Base-by-base conservation (phyloP, 345 rosid genomes). In the Eucalyptus grandis region DNA sequence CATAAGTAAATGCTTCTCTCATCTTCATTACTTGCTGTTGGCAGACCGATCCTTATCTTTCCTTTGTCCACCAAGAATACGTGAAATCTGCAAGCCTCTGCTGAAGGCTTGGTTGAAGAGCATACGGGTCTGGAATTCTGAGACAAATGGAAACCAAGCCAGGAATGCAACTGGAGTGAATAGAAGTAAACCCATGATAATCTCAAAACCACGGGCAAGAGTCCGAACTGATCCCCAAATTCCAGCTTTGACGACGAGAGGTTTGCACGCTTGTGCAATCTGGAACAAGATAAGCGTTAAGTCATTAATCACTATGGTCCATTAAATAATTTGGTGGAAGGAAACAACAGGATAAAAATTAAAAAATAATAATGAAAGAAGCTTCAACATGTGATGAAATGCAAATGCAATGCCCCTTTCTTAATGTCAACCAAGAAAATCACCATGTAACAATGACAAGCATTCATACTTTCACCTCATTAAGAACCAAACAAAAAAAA, bases 71-170 rank as follows among this genome's bases (percentile, higher is more conserved):
- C 99, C 99, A 14, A 98, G 98, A 93, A 98, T 95, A 89, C 99
- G 99, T 15, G 99, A 98, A 92, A 98, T 98, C 92, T 98, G 99
- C 89, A 98, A 94, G 91, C 99, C 99, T 96, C 99, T 94, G 90
- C 99, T 98, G 92, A 98, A 98, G 26, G 99, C 99, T 92, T 98
- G 99, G 96, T 98, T 98, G 94, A 98, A 98, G 46, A 98, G 95
- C 99, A 98, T 98, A 50, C 99, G 99, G 19, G 99, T 98, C 91
- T 98, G 99, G 90, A 98, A 98, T 90, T 98, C 99, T 0, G 99
- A 97, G 67, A 98, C 99, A 83, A 98, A 98, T 3, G 99, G 99
- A 90, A 98, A 98, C 99, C 99, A 98, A 7, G 99, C 99, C 62
- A 98, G 93, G 95, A 98, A 98, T 40, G 99, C 99, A 53, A 98